Conservation (phyloP, 169 alveolate species). For the Ophryocystis elektroscirrha region DNA sequence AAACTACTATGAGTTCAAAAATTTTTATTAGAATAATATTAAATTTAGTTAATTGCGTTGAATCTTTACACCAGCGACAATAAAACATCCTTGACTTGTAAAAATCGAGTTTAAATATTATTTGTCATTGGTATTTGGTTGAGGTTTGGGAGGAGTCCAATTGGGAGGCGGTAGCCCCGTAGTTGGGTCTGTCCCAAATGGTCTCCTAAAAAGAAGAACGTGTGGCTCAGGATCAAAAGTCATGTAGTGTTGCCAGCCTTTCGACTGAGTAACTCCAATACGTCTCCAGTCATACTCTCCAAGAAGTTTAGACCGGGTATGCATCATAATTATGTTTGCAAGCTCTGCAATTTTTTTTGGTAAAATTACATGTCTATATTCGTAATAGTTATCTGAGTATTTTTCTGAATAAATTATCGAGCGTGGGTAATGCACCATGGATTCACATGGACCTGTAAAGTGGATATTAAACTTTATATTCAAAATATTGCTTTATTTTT, state of each 20-base stretch:
- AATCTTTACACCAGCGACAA: too few species aligned
- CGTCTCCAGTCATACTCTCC: constrained; percentile 33
- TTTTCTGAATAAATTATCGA: constrained; percentile 61
- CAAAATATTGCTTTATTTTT: neutral
- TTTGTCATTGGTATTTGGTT: too few species aligned
- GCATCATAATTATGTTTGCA: constrained; percentile 1
- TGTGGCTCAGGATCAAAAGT: constrained; percentile 60
- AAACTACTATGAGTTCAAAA: too few species aligned
- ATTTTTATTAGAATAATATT: too few species aligned
- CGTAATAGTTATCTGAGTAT: constrained; percentile 37
- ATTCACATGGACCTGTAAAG: neutral
- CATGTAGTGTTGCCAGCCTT: constrained; percentile 33
- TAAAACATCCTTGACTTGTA: too few species aligned
- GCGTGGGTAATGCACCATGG: constrained; percentile 39
- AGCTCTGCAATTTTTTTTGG: constrained; percentile 17
- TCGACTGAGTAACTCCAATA: constrained; percentile 29
- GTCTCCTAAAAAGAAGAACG: constrained; percentile 63
- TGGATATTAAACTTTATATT: neutral
- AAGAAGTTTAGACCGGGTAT: constrained; percentile 16
- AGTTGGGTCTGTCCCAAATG: constrained; percentile 60
- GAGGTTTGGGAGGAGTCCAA: too few species aligned
- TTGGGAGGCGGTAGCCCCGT: too few species aligned
- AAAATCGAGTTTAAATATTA: too few species aligned
- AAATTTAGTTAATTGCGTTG: too few species aligned
- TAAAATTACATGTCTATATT: constrained; percentile 20